A percentile compares a stretch with the other conserved stretches of the same genome.
Evolutionary conservation across 192 early-diverging fungal genomes (phyloP).

Genomic region (Lobosporangium transversale): DNA sequence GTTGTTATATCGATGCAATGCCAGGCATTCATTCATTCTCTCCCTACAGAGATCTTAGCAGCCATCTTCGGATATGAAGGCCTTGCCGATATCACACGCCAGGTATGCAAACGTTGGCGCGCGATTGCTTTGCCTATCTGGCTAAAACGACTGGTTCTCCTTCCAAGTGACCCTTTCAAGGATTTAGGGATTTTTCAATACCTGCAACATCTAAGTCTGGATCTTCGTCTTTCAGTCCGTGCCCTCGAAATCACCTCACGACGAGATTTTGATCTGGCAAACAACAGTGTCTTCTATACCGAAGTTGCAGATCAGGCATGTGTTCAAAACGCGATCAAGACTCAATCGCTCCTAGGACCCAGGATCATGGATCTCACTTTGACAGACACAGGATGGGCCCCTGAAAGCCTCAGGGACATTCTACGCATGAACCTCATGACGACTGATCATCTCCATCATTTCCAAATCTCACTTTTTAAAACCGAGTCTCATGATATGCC

Average conservation of each 20-base stretch:
- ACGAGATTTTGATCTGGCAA: slow-evolving; percentile 25
- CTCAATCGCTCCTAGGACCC: slow-evolving; percentile 31
- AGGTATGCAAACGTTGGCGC: slow-evolving; percentile 37
- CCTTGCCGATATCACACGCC: slow-evolving; percentile 40
- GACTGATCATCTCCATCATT: slow-evolving; percentile 19
- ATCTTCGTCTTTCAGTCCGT: slow-evolving; percentile 38
- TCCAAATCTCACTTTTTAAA: slow-evolving; percentile 37
- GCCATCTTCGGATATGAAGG: slow-evolving; percentile 42
- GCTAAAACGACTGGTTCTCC: slow-evolving; percentile 26
- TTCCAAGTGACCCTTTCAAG: slow-evolving; percentile 43
- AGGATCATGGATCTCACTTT: slow-evolving; percentile 33
- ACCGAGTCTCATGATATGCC: slow-evolving; percentile 15
- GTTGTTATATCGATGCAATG: too few species aligned
- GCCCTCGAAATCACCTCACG: slow-evolving; percentile 35
- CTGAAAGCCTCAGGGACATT: slow-evolving; percentile 13
- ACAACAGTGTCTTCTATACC: slow-evolving; percentile 15
- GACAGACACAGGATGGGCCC: slow-evolving; percentile 43
- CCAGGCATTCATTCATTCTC: slow-evolving; percentile 23
- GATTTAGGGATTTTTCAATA: slow-evolving; percentile 30
- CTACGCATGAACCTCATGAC: slow-evolving; percentile 11
- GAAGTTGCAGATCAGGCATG: slow-evolving; percentile 36
- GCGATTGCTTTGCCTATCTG: slow-evolving; percentile 37
- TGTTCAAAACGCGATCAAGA: slow-evolving; percentile 25
- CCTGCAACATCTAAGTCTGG: slow-evolving; percentile 6
- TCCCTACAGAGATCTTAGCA: slow-evolving; percentile 44